Base-by-base conservation (phyloP, 1,139 yeast species). In the Citeromyces siamensis region DNA sequence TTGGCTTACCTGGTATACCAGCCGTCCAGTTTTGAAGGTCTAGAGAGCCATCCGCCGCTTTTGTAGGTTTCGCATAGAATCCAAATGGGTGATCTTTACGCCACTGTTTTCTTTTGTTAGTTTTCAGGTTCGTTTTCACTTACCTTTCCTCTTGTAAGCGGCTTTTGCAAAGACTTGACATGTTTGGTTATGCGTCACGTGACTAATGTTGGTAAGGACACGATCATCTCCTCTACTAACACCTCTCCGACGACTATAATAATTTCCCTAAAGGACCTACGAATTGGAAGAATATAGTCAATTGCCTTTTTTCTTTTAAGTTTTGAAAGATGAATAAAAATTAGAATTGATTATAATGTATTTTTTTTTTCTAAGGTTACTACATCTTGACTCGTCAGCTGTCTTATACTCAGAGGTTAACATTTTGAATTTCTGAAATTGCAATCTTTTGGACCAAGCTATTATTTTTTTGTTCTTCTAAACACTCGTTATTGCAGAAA, bases 81-180 rank as follows among this genome's bases (percentile, higher is more conserved):
- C 98, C 98, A 58, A 86, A 90, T 0, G 99, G 99, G 56, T 93
- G 99, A 55, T 88, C 96, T 57, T 86, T 90, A 48, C 99, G 75
- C 99, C 99, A 90, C 56, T 82, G 88, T 59, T 88, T 90, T 55
- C 97, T 64, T 17, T 43, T 10, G n/a, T n/a, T 21, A 21, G 32
- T 17, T 23, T 2, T 7, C 6, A 29, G 5, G 42, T 37, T 40
- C 8, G 7, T 10, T 23, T 8, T 14, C 10, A 49, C 63, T 41
- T 51, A 61, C 66, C 68, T 66, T 56, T 83, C 94, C 55, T 82
- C 93, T 53, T 84, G 94, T 40, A 85, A 67, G 47, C 95, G 70
- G 44, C 76, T 85, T 46, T 80, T 66, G 53, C 93, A 79, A 44
- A 85, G 32, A 26, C 36, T 37, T 9, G 36, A 19, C 39, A 37